A percentile compares a stretch with the other conserved stretches of the same genome.
Evolutionary conservation across 2,329 filamentous ascomycete species (phyloP).

Genomic region (Dichotomopilus funicola): DNA sequence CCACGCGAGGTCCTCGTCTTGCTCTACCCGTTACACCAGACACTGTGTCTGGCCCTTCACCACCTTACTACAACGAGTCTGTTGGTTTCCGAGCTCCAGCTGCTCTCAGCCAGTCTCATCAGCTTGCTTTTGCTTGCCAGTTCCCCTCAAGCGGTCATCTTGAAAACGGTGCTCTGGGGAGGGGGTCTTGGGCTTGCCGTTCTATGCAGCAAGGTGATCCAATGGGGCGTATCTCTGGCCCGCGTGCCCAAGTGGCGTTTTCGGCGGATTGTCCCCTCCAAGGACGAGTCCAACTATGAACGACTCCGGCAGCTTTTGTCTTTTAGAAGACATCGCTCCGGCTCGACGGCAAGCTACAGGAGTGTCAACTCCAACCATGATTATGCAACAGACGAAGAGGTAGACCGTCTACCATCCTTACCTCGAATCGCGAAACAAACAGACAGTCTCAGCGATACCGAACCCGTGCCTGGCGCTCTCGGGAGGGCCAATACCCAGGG

Average conservation of each 20-base stretch:
- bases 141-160: constrained; percentile 76
- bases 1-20: constrained; percentile 27
- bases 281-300: constrained; percentile 38
- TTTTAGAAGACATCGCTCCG: constrained; percentile 24
- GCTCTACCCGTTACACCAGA: constrained; percentile 78
- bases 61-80: constrained; percentile 85
- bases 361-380: constrained; percentile 29
- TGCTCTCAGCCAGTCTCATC: constrained; percentile 76
- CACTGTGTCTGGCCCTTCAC: constrained; percentile 64
- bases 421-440: background rate
- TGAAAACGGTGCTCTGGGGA: constrained; percentile 79
- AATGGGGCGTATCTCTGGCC: constrained; percentile 78
- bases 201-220: constrained; percentile 65
- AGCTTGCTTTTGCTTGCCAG: constrained; percentile 70
- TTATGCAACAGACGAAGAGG: constrained; percentile 16
- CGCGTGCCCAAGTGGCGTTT: constrained; percentile 91
- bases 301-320: constrained; percentile 37
- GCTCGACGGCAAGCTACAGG: constrained; percentile 27
- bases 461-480: background rate
- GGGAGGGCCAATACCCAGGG: constrained; percentile 3
- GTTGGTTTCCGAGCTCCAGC: constrained; percentile 76
- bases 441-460: constrained; percentile 15
- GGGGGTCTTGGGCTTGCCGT: constrained; percentile 73
- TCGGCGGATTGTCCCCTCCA: constrained; percentile 44
- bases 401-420: background rate